Evolutionary conservation across 371 early-diverging fungal species (phyloP).

Genomic region (Apophysomyces sp.): DNA sequence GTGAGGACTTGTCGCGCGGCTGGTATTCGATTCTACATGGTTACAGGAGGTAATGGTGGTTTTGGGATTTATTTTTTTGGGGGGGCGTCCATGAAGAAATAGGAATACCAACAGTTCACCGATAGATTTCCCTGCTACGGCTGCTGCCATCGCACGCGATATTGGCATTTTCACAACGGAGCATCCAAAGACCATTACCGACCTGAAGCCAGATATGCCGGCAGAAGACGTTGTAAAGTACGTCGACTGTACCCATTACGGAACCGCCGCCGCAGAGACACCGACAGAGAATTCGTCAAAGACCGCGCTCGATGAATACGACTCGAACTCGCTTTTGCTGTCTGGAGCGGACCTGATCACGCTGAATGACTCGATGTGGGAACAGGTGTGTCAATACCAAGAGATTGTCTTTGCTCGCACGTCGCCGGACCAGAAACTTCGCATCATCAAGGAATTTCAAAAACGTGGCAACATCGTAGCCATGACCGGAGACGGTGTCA

Average conservation of each 20-base stretch:
- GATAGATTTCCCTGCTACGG: conserved; percentile 63
- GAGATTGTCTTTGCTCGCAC: conserved; percentile 87
- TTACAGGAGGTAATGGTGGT: conserved; percentile 61
- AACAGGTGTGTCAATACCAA: conserved; percentile 56
- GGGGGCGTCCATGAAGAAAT: too few relatives aligned
- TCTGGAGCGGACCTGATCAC: conserved; percentile 55
- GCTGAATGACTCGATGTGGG: conserved; percentile 58
- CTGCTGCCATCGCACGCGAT: conserved; percentile 69
- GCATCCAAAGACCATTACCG: conserved; percentile 39
- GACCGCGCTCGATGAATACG: conserved; percentile 10
- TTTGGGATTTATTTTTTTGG: too few relatives aligned
- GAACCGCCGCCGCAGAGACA: neutral
- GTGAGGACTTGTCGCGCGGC: conserved; percentile 59
- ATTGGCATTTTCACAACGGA: conserved; percentile 60
- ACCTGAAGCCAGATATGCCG: conserved; percentile 23
- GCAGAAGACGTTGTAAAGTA: conserved; percentile 13
- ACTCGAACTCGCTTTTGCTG: conserved; percentile 36
- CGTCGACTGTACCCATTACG: neutral
- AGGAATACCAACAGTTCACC: too few relatives aligned
- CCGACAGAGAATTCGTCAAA: conserved; percentile 1
- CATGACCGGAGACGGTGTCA: conserved; percentile 93
- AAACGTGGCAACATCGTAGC: conserved; percentile 67
- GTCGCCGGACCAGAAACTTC: conserved; percentile 81
- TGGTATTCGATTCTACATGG: conserved; percentile 77
- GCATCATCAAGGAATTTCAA: conserved; percentile 73